phyloP scores from a whole-genome alignment of 2,329 filamentous ascomycete genomes.

The Phialophora tarda region DNA sequence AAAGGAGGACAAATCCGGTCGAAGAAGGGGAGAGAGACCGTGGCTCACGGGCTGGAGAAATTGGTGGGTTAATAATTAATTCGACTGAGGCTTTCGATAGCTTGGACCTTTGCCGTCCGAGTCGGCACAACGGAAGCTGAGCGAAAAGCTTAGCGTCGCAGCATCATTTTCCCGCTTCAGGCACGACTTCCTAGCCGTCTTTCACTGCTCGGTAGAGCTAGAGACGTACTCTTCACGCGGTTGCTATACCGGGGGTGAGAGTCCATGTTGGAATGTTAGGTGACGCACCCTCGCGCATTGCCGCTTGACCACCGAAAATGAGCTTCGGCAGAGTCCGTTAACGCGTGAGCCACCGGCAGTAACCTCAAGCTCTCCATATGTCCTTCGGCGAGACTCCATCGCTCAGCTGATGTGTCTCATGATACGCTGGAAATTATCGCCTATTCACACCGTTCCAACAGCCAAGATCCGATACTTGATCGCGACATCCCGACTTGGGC shows the following conservation, averaged over 20 bases:
- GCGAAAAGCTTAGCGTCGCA: background rate
- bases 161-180: constrained; percentile 18
- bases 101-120: constrained; percentile 1
- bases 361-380: background rate
- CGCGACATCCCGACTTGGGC: background rate
- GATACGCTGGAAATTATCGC: background rate
- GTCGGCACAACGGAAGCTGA: background rate
- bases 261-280: background rate
- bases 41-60: background rate
- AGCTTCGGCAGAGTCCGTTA: background rate
- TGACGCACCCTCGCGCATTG: background rate
- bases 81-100: background rate
- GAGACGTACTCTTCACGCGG: background rate
- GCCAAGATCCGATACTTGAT: background rate
- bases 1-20: background rate
- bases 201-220: background rate
- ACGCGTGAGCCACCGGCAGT: background rate
- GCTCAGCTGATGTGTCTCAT: constrained; percentile 28
- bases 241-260: background rate
- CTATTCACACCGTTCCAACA: background rate
- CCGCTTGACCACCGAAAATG: background rate
- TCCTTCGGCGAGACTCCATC: constrained; percentile 2
- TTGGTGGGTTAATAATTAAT: background rate
- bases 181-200: background rate
- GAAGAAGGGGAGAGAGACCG: background rate